Conservation (phyloP, 768 basidiomycete genomes). For the Russula sp. region DNA sequence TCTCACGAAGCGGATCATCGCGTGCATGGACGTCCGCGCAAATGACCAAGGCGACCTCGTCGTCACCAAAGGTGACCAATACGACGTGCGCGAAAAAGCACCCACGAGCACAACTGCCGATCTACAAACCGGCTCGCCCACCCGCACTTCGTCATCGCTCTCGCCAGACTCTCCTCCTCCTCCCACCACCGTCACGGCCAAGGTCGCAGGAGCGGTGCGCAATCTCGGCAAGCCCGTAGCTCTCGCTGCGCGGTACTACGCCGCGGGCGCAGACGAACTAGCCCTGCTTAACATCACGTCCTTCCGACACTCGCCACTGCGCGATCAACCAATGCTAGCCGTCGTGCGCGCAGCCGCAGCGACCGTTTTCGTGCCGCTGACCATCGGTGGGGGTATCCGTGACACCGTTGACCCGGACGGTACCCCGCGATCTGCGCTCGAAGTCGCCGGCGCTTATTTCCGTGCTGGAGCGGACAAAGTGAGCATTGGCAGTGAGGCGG, state of each 20-base stretch:
- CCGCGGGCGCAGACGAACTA: slow-evolving; percentile 89
- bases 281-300: slow-evolving; percentile 99
- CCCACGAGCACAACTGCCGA: too few species aligned
- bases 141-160: slow-evolving; percentile 26
- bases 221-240: slow-evolving; percentile 98
- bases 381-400: slow-evolving; percentile 98
- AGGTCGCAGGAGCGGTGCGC: slow-evolving; percentile 75
- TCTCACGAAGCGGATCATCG: slow-evolving; percentile 91
- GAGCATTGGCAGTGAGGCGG: slow-evolving; percentile 94
- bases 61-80: slow-evolving; percentile 99
- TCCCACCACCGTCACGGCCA: slow-evolving; percentile 41
- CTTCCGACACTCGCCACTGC: slow-evolving; percentile 93
- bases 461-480: slow-evolving; percentile 98
- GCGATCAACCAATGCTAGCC: slow-evolving; percentile 97
- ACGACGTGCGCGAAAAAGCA: slow-evolving; percentile 88
- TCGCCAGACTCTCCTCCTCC: slow-evolving; percentile 27
- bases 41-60: slow-evolving; percentile 97
- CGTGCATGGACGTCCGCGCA: slow-evolving; percentile 95
- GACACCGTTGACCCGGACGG: slow-evolving; percentile 95
- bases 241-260: slow-evolving; percentile 82
- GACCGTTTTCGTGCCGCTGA: slow-evolving; percentile 93
- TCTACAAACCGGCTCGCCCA: neutral
- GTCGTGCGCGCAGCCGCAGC: slow-evolving; percentile 89
- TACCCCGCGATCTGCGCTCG: slow-evolving; percentile 77
- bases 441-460: slow-evolving; percentile 96